Evolutionary conservation across 2,329 filamentous ascomycete genomes (phyloP).

Genomic region (Colletotrichum orchidophilum): DNA sequence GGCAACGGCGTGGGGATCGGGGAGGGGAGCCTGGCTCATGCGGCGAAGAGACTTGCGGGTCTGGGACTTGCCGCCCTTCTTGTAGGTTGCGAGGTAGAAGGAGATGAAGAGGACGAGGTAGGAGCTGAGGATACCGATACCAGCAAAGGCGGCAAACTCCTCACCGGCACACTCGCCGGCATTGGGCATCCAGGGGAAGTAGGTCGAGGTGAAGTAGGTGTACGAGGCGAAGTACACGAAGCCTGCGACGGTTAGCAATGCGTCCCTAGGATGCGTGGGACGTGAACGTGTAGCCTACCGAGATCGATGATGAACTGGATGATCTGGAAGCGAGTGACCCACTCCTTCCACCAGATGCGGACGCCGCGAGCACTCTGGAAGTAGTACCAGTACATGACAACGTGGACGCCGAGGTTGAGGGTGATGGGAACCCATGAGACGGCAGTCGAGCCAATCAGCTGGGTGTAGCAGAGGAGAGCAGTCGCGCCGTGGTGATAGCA

Average conservation of each 20-base stretch:
- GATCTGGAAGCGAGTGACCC: constrained; percentile 98
- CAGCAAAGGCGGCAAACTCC: constrained; percentile 94
- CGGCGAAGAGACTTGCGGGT: constrained; percentile 80
- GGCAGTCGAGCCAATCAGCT: constrained; percentile 90
- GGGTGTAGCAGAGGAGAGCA: constrained; percentile 96
- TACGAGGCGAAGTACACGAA: constrained; percentile 99
- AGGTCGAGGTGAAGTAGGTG: constrained; percentile 94
- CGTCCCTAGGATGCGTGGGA: neutral
- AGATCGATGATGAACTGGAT: constrained; percentile 97
- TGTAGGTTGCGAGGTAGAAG: constrained; percentile 98
- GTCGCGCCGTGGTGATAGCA: constrained; percentile 99
- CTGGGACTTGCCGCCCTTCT: constrained; percentile 81
- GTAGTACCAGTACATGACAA: constrained; percentile 99
- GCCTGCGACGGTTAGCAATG: constrained; percentile 58
- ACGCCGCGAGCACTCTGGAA: constrained; percentile 97
- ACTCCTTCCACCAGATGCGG: constrained; percentile 99
- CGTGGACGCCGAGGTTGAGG: constrained; percentile 92
- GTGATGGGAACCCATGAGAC: constrained; percentile 96
- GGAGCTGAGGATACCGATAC: constrained; percentile 90
- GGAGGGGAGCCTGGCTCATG: constrained; percentile 74
- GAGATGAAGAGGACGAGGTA: constrained; percentile 99
- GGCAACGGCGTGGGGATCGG: constrained; percentile 81
- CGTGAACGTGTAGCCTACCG: constrained; percentile 64
- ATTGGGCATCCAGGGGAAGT: constrained; percentile 88
- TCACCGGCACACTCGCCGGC: constrained; percentile 89